A percentile compares a stretch with the other conserved stretches of the same genome.
Evolutionary conservation across 345 rosid genomes (phyloP).

Genomic region (Populus euphratica): DNA sequence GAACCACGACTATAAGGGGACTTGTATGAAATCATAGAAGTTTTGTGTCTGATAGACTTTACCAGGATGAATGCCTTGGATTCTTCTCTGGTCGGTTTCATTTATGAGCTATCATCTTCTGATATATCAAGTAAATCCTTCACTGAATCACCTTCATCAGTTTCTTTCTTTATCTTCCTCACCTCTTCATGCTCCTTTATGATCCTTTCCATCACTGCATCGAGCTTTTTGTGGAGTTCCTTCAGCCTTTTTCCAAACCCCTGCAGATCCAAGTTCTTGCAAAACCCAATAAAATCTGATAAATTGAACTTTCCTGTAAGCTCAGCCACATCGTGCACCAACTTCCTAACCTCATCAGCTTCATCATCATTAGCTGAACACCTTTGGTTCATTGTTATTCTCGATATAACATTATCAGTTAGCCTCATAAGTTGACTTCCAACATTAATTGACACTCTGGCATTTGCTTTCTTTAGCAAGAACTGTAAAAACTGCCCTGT

Average conservation of each 20-base stretch:
- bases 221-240: conserved; percentile 34
- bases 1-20: not conserved
- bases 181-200: conserved; percentile 45
- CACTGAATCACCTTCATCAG: conserved; percentile 6
- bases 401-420: conserved; percentile 37
- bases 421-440: conserved; percentile 41
- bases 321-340: conserved; percentile 36
- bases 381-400: conserved; percentile 43
- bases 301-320: conserved; percentile 47
- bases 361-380: conserved; percentile 38
- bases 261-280: conserved; percentile 52
- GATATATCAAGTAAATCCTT: conserved; percentile 45
- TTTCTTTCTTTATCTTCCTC: conserved; percentile 26
- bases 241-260: conserved; percentile 40
- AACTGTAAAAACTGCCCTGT: conserved; percentile 24
- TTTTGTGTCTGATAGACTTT: not conserved
- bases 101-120: conserved; percentile 43
- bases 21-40: not conserved
- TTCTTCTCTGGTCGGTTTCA: conserved; percentile 45
- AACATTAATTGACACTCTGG: conserved; percentile 33
- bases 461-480: conserved; percentile 30
- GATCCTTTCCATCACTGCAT: conserved; percentile 36
- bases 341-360: conserved; percentile 38
- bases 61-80: conserved; percentile 56
- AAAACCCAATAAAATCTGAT: conserved; percentile 52